A percentile compares a stretch with the other conserved stretches of the same genome.
These are phyloP conservation scores for Phytophthora tentaculata DNA, from an alignment of 352 stramenopile genomes.

Conservation along the genomic window DNA sequence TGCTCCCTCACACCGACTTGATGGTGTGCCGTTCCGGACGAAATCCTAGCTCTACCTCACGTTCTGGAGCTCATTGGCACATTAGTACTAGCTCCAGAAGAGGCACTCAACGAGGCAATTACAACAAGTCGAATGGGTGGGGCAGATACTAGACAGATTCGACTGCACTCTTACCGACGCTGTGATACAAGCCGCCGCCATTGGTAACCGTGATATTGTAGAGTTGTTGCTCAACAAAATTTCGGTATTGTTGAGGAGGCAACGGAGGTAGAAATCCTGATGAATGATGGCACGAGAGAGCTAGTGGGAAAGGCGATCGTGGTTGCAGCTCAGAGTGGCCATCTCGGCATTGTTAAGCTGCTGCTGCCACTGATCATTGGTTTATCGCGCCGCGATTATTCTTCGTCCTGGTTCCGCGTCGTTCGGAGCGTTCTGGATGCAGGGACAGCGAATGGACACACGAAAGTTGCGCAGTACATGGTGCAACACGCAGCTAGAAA, in stretches of 20 bases:
- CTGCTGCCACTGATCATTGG: neutral
- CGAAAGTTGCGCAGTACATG: slow-evolving; percentile 5
- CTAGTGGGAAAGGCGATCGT: neutral
- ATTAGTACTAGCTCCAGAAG: neutral
- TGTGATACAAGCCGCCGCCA: neutral
- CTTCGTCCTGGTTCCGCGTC: neutral
- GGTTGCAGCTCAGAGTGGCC: slow-evolving; percentile 8
- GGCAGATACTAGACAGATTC: neutral
- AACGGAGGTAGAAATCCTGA: neutral
- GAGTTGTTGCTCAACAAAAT: neutral
- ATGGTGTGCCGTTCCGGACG: neutral
- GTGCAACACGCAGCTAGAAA: neutral
- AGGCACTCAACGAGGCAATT: neutral
- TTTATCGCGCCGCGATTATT: neutral
- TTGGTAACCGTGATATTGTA: neutral
- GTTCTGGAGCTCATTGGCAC: slow-evolving; percentile 1
- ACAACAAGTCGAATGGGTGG: neutral
- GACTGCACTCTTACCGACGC: neutral
- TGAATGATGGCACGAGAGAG: neutral
- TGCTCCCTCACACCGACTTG: no score
- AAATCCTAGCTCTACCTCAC: neutral
- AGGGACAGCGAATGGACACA: neutral
- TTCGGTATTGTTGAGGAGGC: neutral
- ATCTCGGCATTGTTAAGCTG: neutral
- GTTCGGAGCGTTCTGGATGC: neutral